phyloP scores from a whole-genome alignment of 2,329 filamentous ascomycete species.

The Nigrospora oryzae region DNA sequence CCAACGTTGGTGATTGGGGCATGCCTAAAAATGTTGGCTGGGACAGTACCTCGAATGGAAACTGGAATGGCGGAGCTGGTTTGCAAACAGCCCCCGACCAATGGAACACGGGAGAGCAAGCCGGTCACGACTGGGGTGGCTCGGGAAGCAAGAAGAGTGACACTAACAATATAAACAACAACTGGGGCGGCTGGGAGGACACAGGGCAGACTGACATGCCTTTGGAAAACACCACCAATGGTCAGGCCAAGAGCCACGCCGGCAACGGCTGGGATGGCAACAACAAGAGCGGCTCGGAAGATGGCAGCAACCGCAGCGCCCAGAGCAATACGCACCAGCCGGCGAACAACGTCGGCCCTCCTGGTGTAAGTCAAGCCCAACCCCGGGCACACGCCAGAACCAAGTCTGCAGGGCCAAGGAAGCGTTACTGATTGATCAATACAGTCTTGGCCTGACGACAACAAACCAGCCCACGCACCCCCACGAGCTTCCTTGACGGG shows the following conservation, averaged over 20 bases:
- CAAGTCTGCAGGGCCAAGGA: no score
- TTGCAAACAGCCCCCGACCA: no score
- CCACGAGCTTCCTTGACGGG: background rate
- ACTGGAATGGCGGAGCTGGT: no score
- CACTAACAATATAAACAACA: background rate
- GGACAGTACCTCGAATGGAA: no score
- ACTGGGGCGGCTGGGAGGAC: background rate
- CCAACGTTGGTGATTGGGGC: background rate
- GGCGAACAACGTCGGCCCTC: background rate
- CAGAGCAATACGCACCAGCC: background rate
- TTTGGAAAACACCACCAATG: background rate
- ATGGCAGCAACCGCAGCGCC: slow-evolving; percentile 1
- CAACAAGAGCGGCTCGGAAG: background rate
- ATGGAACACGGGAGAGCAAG: no score
- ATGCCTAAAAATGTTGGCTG: background rate
- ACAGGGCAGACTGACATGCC: background rate
- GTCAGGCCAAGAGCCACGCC: slow-evolving; percentile 1
- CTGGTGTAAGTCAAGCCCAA: background rate
- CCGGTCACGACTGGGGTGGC: no score
- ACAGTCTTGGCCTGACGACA: background rate
- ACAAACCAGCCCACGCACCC: background rate
- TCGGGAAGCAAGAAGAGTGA: no score
- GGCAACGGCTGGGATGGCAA: slow-evolving; percentile 2
- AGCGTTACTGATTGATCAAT: no score
- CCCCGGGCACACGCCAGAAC: no score